Base-by-base conservation (phyloP, 2,329 filamentous ascomycete species). In the Aspergillus sp. region DNA sequence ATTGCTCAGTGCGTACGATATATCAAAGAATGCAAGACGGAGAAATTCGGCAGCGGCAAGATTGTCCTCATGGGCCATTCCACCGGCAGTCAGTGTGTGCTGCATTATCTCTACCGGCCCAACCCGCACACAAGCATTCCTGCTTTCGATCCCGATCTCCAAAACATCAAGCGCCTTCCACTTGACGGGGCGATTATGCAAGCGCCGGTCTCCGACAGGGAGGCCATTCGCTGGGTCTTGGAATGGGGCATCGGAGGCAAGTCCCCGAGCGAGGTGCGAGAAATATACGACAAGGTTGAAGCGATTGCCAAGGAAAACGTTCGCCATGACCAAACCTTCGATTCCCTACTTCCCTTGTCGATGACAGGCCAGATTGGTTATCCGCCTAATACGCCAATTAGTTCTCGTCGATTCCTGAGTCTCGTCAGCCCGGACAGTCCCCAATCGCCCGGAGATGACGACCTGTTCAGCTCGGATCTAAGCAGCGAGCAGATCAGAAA, bases 401-500 rank as follows among this genome's bases (percentile, higher is more conserved):
- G 63, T 4, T 72, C 75, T 10, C 62, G 64, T 24, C 53, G 78
- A 15, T 78, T 75, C 53, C 49, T 79, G 17, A 74, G 72, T 32
- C 58, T 82, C 5, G 63, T 71, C 1, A 65, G 61, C 29, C 65
- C 65, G 0, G 59, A 60, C 24, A 71, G 66, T n/a, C 73, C 73
- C 1, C 61, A 67, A 20, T 58, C 66, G 25, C 67, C 76, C 1
- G 81, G 79, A 4, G 82, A 85, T 37, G 88, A 95, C 52, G 88
- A 94, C 51, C 82, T 82, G 52, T 94, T 93, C 62, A 86, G 82
- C 8, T 78, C 76, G 2, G 82, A 91, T 52, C 60, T 93, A 5
- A 56, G 66, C 0, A 69, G 74, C 22, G 68, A 72, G 13, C 65
- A 68, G 16, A 61, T 86, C 2, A 50, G 57, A 11, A 55, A 51